Conservation (phyloP, 345 rosid genomes). For the Iberis pinnata region DNA sequence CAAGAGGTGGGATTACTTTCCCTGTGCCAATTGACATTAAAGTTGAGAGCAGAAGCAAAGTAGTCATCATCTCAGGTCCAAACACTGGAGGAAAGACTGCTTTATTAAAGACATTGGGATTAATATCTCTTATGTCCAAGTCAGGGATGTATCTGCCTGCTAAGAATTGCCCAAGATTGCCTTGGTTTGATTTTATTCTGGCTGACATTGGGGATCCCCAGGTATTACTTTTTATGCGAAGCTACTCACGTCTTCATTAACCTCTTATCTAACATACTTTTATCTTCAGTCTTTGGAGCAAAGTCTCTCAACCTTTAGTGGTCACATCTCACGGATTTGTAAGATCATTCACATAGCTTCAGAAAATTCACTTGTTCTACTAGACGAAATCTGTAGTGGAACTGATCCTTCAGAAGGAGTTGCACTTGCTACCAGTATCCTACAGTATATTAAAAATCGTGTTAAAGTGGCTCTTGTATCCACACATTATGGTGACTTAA, state of each 20-base stretch:
- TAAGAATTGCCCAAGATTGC: slow-evolving; percentile 60
- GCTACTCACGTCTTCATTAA: background rate
- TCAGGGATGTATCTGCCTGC: slow-evolving; percentile 91
- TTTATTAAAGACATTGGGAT: slow-evolving; percentile 83
- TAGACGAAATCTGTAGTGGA: slow-evolving; percentile 93
- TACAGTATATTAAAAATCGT: slow-evolving; percentile 51
- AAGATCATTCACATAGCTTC: slow-evolving; percentile 64
- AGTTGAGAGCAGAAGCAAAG: slow-evolving; percentile 53
- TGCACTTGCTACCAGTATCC: slow-evolving; percentile 74
- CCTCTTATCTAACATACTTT: background rate
- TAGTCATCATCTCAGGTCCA: slow-evolving; percentile 86
- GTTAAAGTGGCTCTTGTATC: slow-evolving; percentile 71
- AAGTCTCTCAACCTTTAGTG: slow-evolving; percentile 87
- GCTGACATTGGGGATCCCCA: slow-evolving; percentile 94
- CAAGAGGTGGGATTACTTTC: slow-evolving; percentile 32
- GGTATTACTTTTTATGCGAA: slow-evolving; percentile 44
- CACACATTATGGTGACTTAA: slow-evolving; percentile 85
- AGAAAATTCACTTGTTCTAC: slow-evolving; percentile 70
- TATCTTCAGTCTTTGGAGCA: slow-evolving; percentile 78
- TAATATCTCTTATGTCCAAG: slow-evolving; percentile 79
- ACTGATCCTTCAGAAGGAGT: slow-evolving; percentile 98
- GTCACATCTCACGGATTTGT: slow-evolving; percentile 67
- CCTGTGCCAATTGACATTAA: slow-evolving; percentile 88
- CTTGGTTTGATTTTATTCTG: slow-evolving; percentile 93
- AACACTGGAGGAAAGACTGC: slow-evolving; percentile 98